These are phyloP conservation scores for Phanerochaete sordida DNA, from an alignment of 768 basidiomycete genomes.

Conservation along the genomic window DNA sequence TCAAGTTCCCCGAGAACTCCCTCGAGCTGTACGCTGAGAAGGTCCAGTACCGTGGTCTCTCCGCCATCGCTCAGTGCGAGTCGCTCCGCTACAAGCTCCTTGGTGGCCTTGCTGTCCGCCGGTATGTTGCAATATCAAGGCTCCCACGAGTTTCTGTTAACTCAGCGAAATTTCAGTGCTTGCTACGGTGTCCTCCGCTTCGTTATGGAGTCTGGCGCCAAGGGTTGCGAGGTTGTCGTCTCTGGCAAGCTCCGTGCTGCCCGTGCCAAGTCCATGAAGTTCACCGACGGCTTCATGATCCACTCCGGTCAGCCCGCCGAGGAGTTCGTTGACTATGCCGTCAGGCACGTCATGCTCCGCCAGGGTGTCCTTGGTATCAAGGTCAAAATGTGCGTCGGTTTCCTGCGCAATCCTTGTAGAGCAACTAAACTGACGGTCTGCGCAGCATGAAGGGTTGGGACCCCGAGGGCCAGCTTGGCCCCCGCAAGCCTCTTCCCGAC, in stretches of 20 bases:
- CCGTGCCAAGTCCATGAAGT: slow-evolving; percentile 99
- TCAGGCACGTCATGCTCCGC: slow-evolving; percentile 94
- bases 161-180: slow-evolving; percentile 62
- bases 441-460: slow-evolving; percentile 95
- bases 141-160: too few species aligned
- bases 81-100: slow-evolving; percentile 98
- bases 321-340: slow-evolving; percentile 97
- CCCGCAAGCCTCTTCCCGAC: slow-evolving; percentile 89
- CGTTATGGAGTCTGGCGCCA: slow-evolving; percentile 99
- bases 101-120: slow-evolving; percentile 97
- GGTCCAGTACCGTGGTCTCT: slow-evolving; percentile 96
- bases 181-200: slow-evolving; percentile 99
- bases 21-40: slow-evolving; percentile 99
- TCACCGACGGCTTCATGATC: slow-evolving; percentile 99
- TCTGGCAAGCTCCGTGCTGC: slow-evolving; percentile 99
- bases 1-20: slow-evolving; percentile 99
- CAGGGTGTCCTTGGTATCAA: slow-evolving; percentile 99
- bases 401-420: not conserved
- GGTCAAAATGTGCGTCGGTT: slow-evolving; percentile 85
- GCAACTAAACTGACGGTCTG: slow-evolving; percentile 11
- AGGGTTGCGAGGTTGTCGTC: slow-evolving; percentile 99
- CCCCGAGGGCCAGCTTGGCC: slow-evolving; percentile 86
- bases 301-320: slow-evolving; percentile 97
- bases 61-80: slow-evolving; percentile 98
- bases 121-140: too few species aligned